A percentile compares a stretch with the other conserved stretches of the same genome.
phyloP scores from a whole-genome alignment of 352 stramenopile species.

The Phytophthora megakarya region DNA sequence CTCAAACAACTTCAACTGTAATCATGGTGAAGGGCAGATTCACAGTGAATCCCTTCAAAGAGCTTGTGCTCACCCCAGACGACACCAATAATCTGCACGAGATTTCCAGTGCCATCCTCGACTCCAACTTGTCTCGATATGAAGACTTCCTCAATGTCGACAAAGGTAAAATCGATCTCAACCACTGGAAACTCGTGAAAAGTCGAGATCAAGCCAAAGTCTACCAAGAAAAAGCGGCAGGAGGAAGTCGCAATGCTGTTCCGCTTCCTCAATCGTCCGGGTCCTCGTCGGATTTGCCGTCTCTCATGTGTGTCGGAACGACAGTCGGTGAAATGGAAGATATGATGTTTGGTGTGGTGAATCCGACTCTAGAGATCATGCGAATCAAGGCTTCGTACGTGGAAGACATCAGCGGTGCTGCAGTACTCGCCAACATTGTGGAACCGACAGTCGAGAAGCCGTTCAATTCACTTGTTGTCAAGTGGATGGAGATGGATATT shows the following conservation, averaged over 20 bases:
- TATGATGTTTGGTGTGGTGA: slow-evolving; percentile 45
- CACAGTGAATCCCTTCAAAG: slow-evolving; percentile 44
- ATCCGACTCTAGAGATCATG: slow-evolving; percentile 37
- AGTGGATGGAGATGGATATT: slow-evolving; percentile 45
- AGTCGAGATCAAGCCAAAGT: slow-evolving; percentile 33
- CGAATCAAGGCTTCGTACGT: slow-evolving; percentile 42
- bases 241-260: slow-evolving; percentile 1
- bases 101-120: slow-evolving; percentile 31
- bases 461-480: slow-evolving; percentile 38
- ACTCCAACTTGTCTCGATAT: slow-evolving; percentile 37
- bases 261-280: slow-evolving; percentile 22
- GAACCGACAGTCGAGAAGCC: slow-evolving; percentile 27
- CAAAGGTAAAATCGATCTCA: slow-evolving; percentile 14
- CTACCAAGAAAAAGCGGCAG: slow-evolving; percentile 23
- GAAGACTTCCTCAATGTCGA: slow-evolving; percentile 39
- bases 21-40: slow-evolving; percentile 41
- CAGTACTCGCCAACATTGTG: slow-evolving; percentile 33
- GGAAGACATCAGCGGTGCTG: slow-evolving; percentile 30
- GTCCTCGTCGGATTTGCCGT: slow-evolving; percentile 25
- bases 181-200: slow-evolving; percentile 45
- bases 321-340: slow-evolving; percentile 39
- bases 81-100: slow-evolving; percentile 37
- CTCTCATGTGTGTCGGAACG: slow-evolving; percentile 44
- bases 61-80: slow-evolving; percentile 27
- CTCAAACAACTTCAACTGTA: slow-evolving; percentile 10